A percentile compares a stretch with the other conserved stretches of the same genome.
These are phyloP conservation scores for Picea engelmannii DNA, from an alignment of 83 land plant genomes.

Conservation along the genomic window DNA sequence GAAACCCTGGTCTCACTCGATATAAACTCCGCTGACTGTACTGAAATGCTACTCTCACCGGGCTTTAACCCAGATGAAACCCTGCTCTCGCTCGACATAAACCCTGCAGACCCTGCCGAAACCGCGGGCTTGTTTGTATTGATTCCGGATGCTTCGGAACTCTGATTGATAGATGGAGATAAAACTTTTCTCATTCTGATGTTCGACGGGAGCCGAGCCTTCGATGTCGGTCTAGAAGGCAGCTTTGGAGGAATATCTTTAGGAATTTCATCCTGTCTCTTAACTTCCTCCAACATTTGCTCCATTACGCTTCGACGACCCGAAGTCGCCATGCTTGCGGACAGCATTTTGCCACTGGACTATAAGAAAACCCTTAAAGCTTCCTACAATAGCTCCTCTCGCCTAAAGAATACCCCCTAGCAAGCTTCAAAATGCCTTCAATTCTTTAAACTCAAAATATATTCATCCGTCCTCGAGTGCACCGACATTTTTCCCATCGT, in stretches of 20 bases:
- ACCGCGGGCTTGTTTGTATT: too few relatives aligned
- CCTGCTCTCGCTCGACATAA: too few relatives aligned
- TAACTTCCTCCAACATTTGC: constrained; percentile 25
- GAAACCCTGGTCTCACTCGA: not conserved
- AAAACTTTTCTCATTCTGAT: not conserved
- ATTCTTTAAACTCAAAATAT: too few relatives aligned
- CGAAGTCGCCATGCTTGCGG: constrained; percentile 7
- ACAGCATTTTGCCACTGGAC: not conserved
- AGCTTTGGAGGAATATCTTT: constrained; percentile 31
- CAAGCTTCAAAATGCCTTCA: too few relatives aligned
- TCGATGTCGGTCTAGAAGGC: constrained; percentile 30
- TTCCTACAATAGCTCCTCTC: too few relatives aligned
- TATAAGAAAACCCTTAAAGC: not conserved
- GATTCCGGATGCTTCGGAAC: not conserved
- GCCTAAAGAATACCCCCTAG: too few relatives aligned
- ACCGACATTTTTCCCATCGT: too few relatives aligned
- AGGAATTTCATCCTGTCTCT: constrained; percentile 27
- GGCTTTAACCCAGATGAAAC: too few relatives aligned
- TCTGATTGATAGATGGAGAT: not conserved
- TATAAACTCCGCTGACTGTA: not conserved
- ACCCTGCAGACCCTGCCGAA: too few relatives aligned
- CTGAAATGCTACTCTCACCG: not conserved
- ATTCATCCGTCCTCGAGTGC: too few relatives aligned
- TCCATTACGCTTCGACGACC: constrained; percentile 30
- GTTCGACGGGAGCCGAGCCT: constrained; percentile 32